Evolutionary conservation across 345 rosid genomes (phyloP), one percentile per base, ranked within the genome.

Genomic region (Cardamine occulta): DNA sequence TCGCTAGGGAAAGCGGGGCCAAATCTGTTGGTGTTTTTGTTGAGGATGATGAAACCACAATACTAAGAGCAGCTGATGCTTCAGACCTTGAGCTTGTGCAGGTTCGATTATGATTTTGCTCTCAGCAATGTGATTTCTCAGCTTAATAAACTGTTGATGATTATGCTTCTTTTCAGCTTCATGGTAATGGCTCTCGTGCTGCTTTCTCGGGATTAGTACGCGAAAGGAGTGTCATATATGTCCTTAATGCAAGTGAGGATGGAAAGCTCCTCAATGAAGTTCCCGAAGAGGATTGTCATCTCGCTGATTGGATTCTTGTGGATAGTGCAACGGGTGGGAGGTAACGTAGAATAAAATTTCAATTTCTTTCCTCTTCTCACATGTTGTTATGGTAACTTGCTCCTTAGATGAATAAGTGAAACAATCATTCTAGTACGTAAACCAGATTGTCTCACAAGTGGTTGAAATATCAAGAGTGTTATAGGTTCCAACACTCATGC

Each of bases 291-390:
- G 90, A 89, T 40, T 78, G 84, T 72, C 81, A 84, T 51, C 74
- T 86, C 57, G 88, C 87, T 57, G 97, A 92, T 69, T 87, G 96
- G 97, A 77, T 95, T 82, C 96, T 90, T 15, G 86, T 86, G 6
- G 97, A 92, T 77, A 90, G 97, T 73, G 96, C 93, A 47, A 86
- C 79, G 34, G 97, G 97, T 78, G 97, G 97, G 75, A 92, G 96
- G 97, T 92, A 70, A 70, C 49, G 26, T 31, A 2, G 15, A 64
- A 19, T 18, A 19, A 31, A 0, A 17, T 12, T 19, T 29, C 12
- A 40, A 1, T 39, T 28, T 66, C 53, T 52, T 74, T 26, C 28
- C 15, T 44, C 29, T 63, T 78, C 56, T 73, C 4, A 23, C n/a
- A 52, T 62, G 63, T 39, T 45, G 42, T 19, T 42, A 5, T 44